phyloP scores from a whole-genome alignment of 345 rosid species.

The Cochlearia excelsa region DNA sequence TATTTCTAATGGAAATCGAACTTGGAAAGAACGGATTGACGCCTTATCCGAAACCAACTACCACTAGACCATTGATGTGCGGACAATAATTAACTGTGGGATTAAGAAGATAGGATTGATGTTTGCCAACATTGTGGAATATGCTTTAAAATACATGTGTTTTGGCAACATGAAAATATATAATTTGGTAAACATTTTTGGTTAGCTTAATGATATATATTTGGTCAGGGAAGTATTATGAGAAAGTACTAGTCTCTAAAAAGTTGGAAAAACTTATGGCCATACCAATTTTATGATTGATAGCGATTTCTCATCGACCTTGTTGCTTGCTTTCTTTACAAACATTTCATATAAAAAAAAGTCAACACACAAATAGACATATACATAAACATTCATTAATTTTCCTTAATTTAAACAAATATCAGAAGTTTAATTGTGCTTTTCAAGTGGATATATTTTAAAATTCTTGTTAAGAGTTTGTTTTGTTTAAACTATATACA shows the following conservation, averaged over 20 bases:
- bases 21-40: no score
- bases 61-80: no score
- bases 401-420: constrained; percentile 26
- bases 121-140: constrained; percentile 20
- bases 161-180: constrained; percentile 2
- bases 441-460: constrained; percentile 12
- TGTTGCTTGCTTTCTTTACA: constrained; percentile 30
- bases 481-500: no score
- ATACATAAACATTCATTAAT: constrained; percentile 15
- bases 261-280: constrained; percentile 28
- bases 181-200: constrained; percentile 13
- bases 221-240: constrained; percentile 22
- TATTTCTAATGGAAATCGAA: no score
- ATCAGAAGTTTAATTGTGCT: background rate
- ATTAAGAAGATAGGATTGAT: constrained; percentile 1
- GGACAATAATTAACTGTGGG: background rate
- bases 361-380: constrained; percentile 20
- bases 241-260: constrained; percentile 28
- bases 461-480: background rate
- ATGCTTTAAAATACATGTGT: constrained; percentile 9
- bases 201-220: constrained; percentile 11
- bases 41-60: no score
- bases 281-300: constrained; percentile 35
- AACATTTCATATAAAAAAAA: constrained; percentile 29
- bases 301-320: constrained; percentile 27